Conservation (phyloP, 2,329 filamentous ascomycete genomes). For the Talaromyces sp. region DNA sequence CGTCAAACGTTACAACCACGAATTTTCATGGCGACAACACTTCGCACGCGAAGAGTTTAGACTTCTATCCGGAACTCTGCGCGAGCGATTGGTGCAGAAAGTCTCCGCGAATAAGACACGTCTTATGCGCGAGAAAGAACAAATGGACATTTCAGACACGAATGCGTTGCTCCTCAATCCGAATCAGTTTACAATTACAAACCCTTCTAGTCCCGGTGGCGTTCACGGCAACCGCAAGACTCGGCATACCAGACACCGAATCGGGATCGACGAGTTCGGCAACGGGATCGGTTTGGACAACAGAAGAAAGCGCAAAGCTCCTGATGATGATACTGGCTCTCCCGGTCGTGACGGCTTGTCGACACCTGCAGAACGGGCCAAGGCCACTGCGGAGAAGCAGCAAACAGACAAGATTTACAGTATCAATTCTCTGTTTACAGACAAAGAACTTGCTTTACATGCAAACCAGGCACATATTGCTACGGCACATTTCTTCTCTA, state of each 20-base stretch:
- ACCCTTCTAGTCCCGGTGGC: constrained; percentile 61
- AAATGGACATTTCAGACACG: constrained; percentile 64
- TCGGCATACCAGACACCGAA: constrained; percentile 58
- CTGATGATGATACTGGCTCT: constrained; percentile 56
- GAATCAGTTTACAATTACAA: constrained; percentile 63
- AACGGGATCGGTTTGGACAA: constrained; percentile 49
- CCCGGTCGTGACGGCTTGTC: constrained; percentile 51
- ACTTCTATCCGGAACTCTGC: constrained; percentile 56
- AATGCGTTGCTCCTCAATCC: constrained; percentile 64
- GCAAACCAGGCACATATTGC: constrained; percentile 61
- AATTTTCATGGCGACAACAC: constrained; percentile 58
- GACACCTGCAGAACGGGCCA: constrained; percentile 52
- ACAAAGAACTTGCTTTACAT: constrained; percentile 62
- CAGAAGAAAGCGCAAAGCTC: constrained; percentile 58
- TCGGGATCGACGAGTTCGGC: constrained; percentile 52
- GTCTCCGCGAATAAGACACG: constrained; percentile 57
- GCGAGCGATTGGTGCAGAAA: constrained; percentile 58
- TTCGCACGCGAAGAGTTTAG: constrained; percentile 63
- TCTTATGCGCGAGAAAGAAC: constrained; percentile 63
- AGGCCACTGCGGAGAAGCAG: constrained; percentile 53
- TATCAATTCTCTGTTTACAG: constrained; percentile 63
- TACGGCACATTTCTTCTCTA: constrained; percentile 57
- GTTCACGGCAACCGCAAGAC: constrained; percentile 61
- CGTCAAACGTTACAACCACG: constrained; percentile 54
- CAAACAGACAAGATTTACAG: constrained; percentile 59